Conservation (phyloP, 495 filamentous ascomycete species). For the Hyaloscypha variabilis region DNA sequence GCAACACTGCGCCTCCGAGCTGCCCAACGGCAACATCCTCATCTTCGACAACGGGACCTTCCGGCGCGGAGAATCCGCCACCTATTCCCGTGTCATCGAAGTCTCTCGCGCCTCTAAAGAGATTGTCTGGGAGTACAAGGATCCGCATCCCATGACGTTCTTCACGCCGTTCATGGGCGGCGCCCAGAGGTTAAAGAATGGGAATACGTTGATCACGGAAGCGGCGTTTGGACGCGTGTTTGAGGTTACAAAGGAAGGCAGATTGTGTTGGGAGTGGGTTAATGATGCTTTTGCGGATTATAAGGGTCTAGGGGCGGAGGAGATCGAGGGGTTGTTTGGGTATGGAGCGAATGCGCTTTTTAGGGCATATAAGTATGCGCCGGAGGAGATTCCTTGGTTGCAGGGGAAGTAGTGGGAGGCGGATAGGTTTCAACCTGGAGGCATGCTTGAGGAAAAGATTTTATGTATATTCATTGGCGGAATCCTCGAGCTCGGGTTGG, state of each 20-base stretch:
- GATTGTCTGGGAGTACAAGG: conserved; percentile 48
- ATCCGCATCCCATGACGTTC: conserved; percentile 45
- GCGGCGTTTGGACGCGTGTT: conserved; percentile 38
- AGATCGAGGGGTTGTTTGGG: conserved; percentile 36
- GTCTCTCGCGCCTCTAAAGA: conserved; percentile 37
- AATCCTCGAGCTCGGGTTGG: too few relatives aligned
- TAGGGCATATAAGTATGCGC: conserved; percentile 40
- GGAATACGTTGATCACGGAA: conserved; percentile 48
- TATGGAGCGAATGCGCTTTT: conserved; percentile 43
- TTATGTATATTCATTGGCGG: too few relatives aligned
- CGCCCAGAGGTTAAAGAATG: conserved; percentile 42
- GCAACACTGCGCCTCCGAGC: conserved; percentile 47
- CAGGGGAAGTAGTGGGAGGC: not conserved
- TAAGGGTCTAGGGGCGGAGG: conserved; percentile 23
- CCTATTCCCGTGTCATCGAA: conserved; percentile 45
- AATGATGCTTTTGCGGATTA: conserved; percentile 39
- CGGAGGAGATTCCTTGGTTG: conserved; percentile 40
- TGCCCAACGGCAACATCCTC: conserved; percentile 44
- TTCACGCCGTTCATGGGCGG: conserved; percentile 55
- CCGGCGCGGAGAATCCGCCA: conserved; percentile 40
- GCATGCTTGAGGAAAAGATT: too few relatives aligned
- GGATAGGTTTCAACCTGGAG: too few relatives aligned
- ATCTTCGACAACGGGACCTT: conserved; percentile 52
- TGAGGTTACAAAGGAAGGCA: conserved; percentile 38
- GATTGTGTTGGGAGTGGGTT: conserved; percentile 42